Evolutionary conservation across 164 flowering plant genomes (phyloP), one percentile per base, ranked within the genome.

Genomic region (Piper longum): DNA sequence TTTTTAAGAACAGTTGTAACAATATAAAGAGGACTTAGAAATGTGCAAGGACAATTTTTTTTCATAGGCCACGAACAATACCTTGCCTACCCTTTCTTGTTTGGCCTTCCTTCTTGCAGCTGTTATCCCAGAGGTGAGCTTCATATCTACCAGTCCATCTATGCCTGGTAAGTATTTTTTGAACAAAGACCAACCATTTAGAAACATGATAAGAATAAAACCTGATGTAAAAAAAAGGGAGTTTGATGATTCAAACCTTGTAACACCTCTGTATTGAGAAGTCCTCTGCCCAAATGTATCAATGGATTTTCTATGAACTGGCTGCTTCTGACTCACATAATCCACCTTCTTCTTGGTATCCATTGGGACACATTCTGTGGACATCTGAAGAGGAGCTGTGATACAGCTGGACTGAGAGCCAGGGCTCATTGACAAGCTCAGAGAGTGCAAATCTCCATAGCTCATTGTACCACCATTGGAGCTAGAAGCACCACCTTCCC

Each of bases 81-180:
- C 97, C 97, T 87, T 89, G 97, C 69, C 97, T 87, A 62, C 97
- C 97, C 78, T 89, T 89, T 64, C 96, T 85, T 61, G 85, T 87
- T 70, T 89, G 95, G 42, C 96, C 96, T 70, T 89, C 97, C 66
- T 86, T 87, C 84, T 86, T 87, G 82, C 92, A 85, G 66, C 97
- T 89, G 67, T 89, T 89, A 60, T 89, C 96, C 96, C 96, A 89
- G 4, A 89, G 76, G 78, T 89, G 96, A 7, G 96, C 96, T 73
- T 89, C 96, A 71, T 88, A 88, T 76, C 96, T 85, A 45, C 96
- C 96, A 48, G 96, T 89, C 96, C 96, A 89, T 63, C 97, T 79
- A 76, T 89, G 97, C 69, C 97, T 85, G 81, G 66, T 9, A 3
- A 48, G 9, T 5, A 5, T 44, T 48, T 48, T 9, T 9, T 48